Evolutionary conservation across 345 rosid genomes (phyloP), one percentile per base, ranked within the genome.

Genomic region (Gossypium arboreum): DNA sequence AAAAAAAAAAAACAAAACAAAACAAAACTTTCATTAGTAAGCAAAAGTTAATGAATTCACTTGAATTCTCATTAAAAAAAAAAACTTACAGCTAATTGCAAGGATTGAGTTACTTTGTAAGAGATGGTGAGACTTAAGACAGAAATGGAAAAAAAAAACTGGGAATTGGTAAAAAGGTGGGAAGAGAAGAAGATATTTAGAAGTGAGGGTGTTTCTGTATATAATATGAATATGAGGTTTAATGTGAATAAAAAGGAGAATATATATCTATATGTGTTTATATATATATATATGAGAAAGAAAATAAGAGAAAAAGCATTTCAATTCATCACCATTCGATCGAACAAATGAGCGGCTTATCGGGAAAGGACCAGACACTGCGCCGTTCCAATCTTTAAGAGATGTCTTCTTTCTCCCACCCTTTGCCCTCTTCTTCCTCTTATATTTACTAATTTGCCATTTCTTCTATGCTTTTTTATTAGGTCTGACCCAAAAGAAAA

Each of bases 331-430:
- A 73, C 81, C 80, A 76, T 75, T 81, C 34, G 73, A 81, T 81
- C 54, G 75, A 81, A 83, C 84, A 82, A 79, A 67, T 62, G 78
- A 68, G 75, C 76, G 84, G 84, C 91, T 82, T 84, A 87, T 79
- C 88, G 83, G 82, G 81, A 75, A 85, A 77, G 48, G 78, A 79
- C 84, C 84, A 74, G 79, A 73, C 83, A 79, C 79, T 62, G 78
- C 82, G 83, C 85, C 80, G 83, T 85, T 83, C 74, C 78, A 22
- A 64, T 66, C 77, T 74, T 47, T 76, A 62, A 76, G 80, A 78
- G 74, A 12, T 74, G 65, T 20, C 66, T 59, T 7, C 48, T 20
- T 12, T 41, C 17, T 63, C 27, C 20, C 3, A 25, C 41, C 41
- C 29, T 72, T 43, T 72, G 66, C 82, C 89, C 79, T 27, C 24